Conservation (phyloP, 73 alveolate species). For the Symbiodinium natans region DNA sequence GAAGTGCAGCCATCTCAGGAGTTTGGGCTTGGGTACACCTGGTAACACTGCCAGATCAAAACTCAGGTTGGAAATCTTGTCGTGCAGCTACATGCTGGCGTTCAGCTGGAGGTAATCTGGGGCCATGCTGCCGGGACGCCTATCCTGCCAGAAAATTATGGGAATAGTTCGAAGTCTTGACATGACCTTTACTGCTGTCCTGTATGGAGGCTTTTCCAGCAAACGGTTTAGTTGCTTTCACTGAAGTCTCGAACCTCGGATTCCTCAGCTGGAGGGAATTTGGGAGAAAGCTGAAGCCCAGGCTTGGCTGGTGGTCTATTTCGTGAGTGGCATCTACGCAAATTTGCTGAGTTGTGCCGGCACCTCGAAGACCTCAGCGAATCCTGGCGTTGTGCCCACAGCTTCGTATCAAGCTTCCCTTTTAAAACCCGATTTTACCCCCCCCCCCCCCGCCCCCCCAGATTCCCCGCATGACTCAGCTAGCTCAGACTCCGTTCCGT, state of each 20-base stretch:
- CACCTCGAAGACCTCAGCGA: neutral
- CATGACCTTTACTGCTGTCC: neutral
- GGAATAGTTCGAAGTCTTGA: neutral
- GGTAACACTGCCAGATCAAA: neutral
- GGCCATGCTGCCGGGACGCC: slow-evolving; percentile 34
- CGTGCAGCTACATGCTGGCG: slow-evolving; percentile 83
- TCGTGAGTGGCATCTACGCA: slow-evolving; percentile 71
- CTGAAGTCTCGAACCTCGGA: too few relatives aligned
- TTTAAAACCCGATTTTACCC: too few relatives aligned
- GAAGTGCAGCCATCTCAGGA: neutral
- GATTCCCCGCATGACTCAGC: too few relatives aligned
- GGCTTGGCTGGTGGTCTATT: slow-evolving; percentile 80
- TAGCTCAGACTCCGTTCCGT: too few relatives aligned
- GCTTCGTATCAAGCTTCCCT: too few relatives aligned
- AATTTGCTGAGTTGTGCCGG: slow-evolving; percentile 54
- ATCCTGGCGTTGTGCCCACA: neutral
- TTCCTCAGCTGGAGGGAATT: too few relatives aligned
- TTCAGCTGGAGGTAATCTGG: slow-evolving; percentile 65
- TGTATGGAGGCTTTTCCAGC: too few relatives aligned
- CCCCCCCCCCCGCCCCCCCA: too few relatives aligned
- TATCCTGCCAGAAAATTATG: neutral
- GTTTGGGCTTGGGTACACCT: neutral
- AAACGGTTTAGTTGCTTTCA: too few relatives aligned
- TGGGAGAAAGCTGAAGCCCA: neutral
- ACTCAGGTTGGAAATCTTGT: slow-evolving; percentile 47